Evolutionary conservation across 352 stramenopile species (phyloP).

Genomic region (Blastocystis hominis): DNA sequence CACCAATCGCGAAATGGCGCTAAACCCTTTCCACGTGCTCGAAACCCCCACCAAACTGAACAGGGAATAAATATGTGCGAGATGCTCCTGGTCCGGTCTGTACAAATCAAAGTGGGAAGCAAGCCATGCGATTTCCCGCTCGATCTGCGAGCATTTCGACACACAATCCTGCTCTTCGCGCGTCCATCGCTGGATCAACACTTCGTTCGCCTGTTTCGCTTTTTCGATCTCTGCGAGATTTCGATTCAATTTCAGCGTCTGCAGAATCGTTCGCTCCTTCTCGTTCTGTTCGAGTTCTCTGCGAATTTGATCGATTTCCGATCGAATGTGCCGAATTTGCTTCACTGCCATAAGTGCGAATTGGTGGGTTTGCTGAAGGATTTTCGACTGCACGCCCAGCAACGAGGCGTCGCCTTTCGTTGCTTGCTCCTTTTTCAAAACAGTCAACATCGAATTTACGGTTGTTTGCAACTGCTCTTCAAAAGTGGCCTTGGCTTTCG

Average conservation of each 20-base stretch:
- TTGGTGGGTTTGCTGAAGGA: background rate
- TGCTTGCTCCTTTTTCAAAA: background rate
- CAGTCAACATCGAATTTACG: background rate
- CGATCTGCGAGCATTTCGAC: background rate
- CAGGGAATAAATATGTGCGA: slow-evolving; percentile 23
- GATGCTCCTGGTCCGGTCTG: background rate
- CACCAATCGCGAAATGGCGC: background rate
- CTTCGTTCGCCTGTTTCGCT: background rate
- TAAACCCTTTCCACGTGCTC: background rate
- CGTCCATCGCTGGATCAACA: background rate
- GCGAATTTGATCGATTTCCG: background rate
- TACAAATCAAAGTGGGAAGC: background rate
- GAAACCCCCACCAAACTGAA: background rate
- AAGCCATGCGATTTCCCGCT: background rate
- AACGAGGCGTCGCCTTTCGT: background rate
- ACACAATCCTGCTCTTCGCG: background rate
- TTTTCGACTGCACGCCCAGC: background rate
- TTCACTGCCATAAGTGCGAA: background rate
- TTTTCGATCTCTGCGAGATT: slow-evolving; percentile 33
- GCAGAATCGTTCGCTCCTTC: background rate
- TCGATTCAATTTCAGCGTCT: background rate
- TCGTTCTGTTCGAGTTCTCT: background rate
- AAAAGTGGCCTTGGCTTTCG: background rate
- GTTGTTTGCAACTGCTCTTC: background rate
- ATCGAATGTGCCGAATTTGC: background rate